Evolutionary conservation across 768 basidiomycete species (phyloP), one percentile per base, ranked within the genome.

Genomic region (Kwoniella bestiolae): DNA sequence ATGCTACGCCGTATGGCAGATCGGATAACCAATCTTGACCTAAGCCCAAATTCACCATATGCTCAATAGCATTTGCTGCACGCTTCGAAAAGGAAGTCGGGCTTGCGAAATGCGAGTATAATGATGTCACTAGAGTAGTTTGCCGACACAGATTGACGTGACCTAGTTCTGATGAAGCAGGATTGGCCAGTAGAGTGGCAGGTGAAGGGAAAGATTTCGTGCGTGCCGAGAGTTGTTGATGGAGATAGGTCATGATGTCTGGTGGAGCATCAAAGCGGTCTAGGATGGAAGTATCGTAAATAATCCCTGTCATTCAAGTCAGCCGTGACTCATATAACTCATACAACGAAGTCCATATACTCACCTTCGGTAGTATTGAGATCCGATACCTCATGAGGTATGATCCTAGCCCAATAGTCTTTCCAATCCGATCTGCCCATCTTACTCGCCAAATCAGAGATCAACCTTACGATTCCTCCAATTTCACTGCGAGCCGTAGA

Each of bases 371-470:
- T 28, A 5, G 45, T 32, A 2, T 26, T 16, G 14, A 53, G 5
- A n/a, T 34, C 26, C 3, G 63, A 63, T 0, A 63, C 46, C 32
- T 50, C 56, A 41, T 23, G 11, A 11, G 72, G 76, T 31, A 65
- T 21, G 45, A 92, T 82, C 12, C 92, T 86, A 73, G 89, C 89
- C 94, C 93, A 95, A 76, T 94, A 94, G 80, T 96, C 92, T 5
- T 87, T 87, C 94, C 93, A 95, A 75, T 92, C 92, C 0, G 88
- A 87, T 21, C 90, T 86, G 16, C 91, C 85, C 14, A 86, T 34
- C 28, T 47, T 45, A 5, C 28, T 38, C 0, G 78, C 74, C 18
- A 79, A 44, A 0, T 63, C 31, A 0, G 68, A 59, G 1, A 80
- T 50, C 18, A 77, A 21, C 7, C 12, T 32, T 6, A 68, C 71